Base-by-base conservation (phyloP, 805 yeast genomes). In the Starmerella bacillaris region DNA sequence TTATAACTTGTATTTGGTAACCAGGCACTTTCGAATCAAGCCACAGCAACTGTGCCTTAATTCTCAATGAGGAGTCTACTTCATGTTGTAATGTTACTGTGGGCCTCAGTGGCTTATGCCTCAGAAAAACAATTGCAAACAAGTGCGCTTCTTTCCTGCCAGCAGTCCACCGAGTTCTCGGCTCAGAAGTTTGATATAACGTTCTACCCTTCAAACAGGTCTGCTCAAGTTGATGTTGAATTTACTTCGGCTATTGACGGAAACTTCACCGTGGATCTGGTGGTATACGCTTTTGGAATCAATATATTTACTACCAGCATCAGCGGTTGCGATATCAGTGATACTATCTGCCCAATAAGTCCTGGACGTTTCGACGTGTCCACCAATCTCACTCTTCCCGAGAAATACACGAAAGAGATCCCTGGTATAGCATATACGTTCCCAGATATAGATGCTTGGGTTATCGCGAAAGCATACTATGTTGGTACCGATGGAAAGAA, bases 361-460 rank as follows among this genome's bases (percentile, higher is more conserved):
- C 69, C 93, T 2, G 96, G 96, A 27, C 82, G 84, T 56, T 68
- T 89, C 46, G 92, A 78, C 44, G 64, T 86, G 28, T 34, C 38
- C 16, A 64, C 77, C 12, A 55, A 60, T 21, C 65, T 72, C 46
- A 42, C 48, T 4, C 43, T 82, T 7, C 52, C 62, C 8, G 36
- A 41, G 6, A 55, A 58, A 19, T 49, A 72, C 37, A 30, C 39
- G 4, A 54, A 58, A 9, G 57, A 65, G 39, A 67, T 89, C 38
- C 98, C 98, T 1, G 67, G 72, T 7, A 63, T 89, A 17, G 94
- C 94, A 2, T 89, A 72, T 57, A 72, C 86, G 1, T 68, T 89
- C 36, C 99, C 99, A 0, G 94, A 89, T 56, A 62, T 89, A 45
- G 99, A 89, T 51, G 99, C 94, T 3, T 68, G 78, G 41, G 94